phyloP scores from a whole-genome alignment of 495 filamentous ascomycete genomes.

The Rostrohypoxylon terebratum region DNA sequence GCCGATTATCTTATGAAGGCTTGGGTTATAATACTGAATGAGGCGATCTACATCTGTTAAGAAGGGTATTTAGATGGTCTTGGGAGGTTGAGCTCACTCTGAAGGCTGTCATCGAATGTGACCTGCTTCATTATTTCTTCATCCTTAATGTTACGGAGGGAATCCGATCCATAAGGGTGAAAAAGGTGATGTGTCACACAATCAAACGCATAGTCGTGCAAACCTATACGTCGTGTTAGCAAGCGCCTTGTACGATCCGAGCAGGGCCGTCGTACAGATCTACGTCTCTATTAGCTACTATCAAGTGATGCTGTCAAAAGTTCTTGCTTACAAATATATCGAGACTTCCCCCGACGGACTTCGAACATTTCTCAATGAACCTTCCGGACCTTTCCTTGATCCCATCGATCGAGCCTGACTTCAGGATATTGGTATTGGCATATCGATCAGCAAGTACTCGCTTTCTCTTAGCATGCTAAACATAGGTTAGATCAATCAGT shows the following conservation, averaged over 20 bases:
- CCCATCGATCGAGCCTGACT: conserved; percentile 61
- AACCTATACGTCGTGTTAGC: conserved; percentile 35
- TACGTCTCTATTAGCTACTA: conserved; percentile 28
- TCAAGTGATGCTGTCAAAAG: not conserved
- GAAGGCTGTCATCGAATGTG: conserved; percentile 72
- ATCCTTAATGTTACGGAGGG: conserved; percentile 62
- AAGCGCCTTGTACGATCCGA: not conserved
- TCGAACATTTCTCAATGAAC: conserved; percentile 63
- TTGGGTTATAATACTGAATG: conserved; percentile 55
- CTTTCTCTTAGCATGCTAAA: conserved; percentile 69
- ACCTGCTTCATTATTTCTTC: conserved; percentile 73
- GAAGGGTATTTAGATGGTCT: not conserved
- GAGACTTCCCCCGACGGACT: conserved; percentile 57
- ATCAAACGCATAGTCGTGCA: conserved; percentile 75
- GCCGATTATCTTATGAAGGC: conserved; percentile 53
- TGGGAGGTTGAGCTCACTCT: conserved; percentile 57
- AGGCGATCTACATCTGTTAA: conserved; percentile 54
- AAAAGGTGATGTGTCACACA: conserved; percentile 74
- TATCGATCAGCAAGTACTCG: conserved; percentile 72
- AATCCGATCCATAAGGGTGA: conserved; percentile 69
- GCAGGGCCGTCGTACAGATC: conserved; percentile 22
- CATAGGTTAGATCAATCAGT: conserved; percentile 3
- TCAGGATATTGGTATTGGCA: conserved; percentile 73
- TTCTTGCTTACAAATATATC: conserved; percentile 67
- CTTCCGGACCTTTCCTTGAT: conserved; percentile 65